Evolutionary conservation across 2,329 filamentous ascomycete genomes (phyloP), one percentile per base, ranked within the genome.

Genomic region (Microdochium bolleyi): DNA sequence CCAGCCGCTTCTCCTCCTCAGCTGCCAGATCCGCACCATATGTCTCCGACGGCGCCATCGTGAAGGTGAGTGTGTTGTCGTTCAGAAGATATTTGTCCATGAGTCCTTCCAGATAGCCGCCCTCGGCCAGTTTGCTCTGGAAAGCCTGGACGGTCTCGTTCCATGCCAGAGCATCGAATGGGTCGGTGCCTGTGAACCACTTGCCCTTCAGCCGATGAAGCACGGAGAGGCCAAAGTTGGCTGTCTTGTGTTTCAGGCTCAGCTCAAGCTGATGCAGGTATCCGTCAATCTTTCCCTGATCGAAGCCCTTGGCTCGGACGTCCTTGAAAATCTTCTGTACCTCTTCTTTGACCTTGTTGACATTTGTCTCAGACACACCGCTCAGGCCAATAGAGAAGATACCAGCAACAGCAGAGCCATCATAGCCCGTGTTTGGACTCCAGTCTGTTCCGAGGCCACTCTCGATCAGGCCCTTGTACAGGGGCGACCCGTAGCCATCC

Each of bases 121-220:
- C 88, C 64, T 89, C 75, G 1, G 84, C 83, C 59, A 92, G 85
- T 61, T 84, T 82, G 1, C 78, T 72, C 70, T 96, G 87, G 71
- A 99, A 99, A 5, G 84, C 84, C 24, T 85, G 75, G 3, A 97
- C 85, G 1, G 89, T 90, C 46, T 94, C 87, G 61, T 96, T 94
- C 90, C 92, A 97, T 2, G 90, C 87, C 34, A 99, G 75, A 13
- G 89, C 85, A 58, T 95, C 85, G 69, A 97, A 95, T 0, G 94
- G 92, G 66, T 97, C 89, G 3, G 91, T 84, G 4, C 92, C 94
- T 53, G 94, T 95, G 70, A 99, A 97, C 94, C 94, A 99, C 54
- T 88, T 86, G 2, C 90, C 87, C 65, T 95, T 89, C 8, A 96
- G 78, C 44, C 92, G 84, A 61, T 96, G 89, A 69, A 99, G 83